Conservation (phyloP, 257 asterid genomes). For the Capsicum pubescens region DNA sequence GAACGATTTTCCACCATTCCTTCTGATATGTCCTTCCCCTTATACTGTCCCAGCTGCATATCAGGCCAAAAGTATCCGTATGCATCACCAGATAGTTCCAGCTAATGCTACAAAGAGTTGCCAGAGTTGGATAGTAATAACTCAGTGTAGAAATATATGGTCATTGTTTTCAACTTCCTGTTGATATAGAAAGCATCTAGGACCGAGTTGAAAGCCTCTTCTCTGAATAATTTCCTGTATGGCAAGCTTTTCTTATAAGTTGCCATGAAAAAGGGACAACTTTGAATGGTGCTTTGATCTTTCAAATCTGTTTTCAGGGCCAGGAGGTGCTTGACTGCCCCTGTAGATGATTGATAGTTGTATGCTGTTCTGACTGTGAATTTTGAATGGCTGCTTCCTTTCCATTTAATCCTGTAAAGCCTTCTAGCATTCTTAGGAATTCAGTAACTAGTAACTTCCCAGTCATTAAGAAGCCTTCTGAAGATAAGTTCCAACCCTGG, state of each 20-base stretch:
- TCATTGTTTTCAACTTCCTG: conserved; percentile 10
- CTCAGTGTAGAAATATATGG: not conserved
- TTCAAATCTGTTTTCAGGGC: not conserved
- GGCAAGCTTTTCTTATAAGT: not conserved
- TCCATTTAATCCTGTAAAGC: conserved; percentile 8
- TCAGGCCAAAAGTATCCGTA: not conserved
- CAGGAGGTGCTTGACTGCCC: not conserved
- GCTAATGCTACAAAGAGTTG: not conserved
- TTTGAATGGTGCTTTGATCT: not conserved
- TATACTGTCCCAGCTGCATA: not conserved
- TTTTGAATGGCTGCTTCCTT: not conserved
- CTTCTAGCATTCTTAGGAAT: not conserved
- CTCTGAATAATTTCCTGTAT: not conserved
- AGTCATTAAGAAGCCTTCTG: not conserved
- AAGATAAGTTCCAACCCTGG: not conserved
- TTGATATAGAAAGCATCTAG: not conserved
- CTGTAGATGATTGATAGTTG: conserved; percentile 6
- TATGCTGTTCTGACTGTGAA: not conserved
- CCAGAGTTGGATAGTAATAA: not conserved
- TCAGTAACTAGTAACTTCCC: not conserved
- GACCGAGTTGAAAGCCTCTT: conserved; percentile 11
- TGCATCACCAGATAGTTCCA: not conserved
- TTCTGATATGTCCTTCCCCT: conserved; percentile 5
- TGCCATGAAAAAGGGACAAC: not conserved
- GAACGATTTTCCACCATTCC: not conserved